Conservation (phyloP, 306 rosid species). For the Spatholobus suberectus region DNA sequence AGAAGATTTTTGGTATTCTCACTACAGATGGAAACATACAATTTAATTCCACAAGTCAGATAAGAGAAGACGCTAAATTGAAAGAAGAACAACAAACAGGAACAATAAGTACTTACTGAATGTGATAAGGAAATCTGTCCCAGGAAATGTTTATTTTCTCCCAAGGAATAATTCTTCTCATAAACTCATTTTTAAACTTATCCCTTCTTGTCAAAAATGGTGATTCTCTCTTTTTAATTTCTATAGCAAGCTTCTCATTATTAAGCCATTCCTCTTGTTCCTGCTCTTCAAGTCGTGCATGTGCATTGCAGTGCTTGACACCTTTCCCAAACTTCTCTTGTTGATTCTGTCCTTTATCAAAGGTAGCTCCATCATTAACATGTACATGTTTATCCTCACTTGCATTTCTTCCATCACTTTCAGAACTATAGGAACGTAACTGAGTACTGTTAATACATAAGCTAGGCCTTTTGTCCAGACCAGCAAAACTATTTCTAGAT, state of each 20-base stretch:
- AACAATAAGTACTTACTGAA: conserved; percentile 62
- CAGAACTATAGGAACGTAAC: conserved; percentile 72
- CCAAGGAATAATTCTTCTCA: conserved; percentile 90
- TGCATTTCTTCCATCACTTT: conserved; percentile 88
- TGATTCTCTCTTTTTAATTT: conserved; percentile 72
- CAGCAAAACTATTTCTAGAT: conserved; percentile 44
- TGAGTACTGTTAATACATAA: conserved; percentile 53
- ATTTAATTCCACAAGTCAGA: conserved; percentile 19
- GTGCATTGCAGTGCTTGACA: conserved; percentile 56
- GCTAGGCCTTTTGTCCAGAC: conserved; percentile 43
- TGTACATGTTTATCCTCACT: conserved; percentile 73
- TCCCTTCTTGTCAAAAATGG: conserved; percentile 79
- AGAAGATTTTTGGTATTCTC: conserved; percentile 80
- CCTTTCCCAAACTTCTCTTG: conserved; percentile 58
- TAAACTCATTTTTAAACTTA: conserved; percentile 82
- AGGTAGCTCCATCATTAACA: conserved; percentile 57
- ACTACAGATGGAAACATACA: conserved; percentile 48
- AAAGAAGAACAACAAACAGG: conserved; percentile 30
- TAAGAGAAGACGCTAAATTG: not conserved
- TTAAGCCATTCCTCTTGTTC: conserved; percentile 94
- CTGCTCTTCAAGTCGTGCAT: conserved; percentile 78
- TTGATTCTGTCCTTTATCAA: conserved; percentile 54
- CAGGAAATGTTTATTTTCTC: conserved; percentile 90
- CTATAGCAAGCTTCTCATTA: conserved; percentile 72
- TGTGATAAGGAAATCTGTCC: conserved; percentile 90